These are phyloP conservation scores for Colletotrichum orchidophilum DNA, from an alignment of 2,329 filamentous ascomycete genomes.

Conservation along the genomic window DNA sequence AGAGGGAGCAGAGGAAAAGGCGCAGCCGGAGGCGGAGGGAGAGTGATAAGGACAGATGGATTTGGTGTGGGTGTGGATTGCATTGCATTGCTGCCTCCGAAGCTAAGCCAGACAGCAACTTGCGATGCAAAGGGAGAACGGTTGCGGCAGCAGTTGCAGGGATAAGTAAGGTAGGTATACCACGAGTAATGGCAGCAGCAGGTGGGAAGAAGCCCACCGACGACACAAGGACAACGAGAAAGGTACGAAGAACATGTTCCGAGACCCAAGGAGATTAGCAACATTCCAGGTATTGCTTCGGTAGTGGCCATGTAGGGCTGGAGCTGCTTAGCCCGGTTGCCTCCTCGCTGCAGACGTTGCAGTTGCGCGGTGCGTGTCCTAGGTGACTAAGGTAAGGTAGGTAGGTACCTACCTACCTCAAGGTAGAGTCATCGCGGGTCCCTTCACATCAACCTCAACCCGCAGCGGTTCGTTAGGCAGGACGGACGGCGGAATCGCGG, in stretches of 20 bases:
- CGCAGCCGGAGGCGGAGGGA: conserved; percentile 7
- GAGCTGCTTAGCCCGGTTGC: not conserved
- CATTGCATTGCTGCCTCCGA: conserved; percentile 28
- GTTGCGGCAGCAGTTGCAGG: no score
- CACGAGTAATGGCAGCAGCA: no score
- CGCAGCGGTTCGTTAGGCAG: conserved; percentile 17
- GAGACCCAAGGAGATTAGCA: conserved; percentile 23
- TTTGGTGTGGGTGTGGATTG: conserved; percentile 24
- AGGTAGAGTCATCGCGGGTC: conserved; percentile 17
- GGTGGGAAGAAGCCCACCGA: conserved; percentile 12
- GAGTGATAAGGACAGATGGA: not conserved
- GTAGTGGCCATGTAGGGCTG: conserved; percentile 31
- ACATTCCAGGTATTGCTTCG: conserved; percentile 27
- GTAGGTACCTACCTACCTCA: no score
- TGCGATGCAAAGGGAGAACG: conserved; percentile 22
- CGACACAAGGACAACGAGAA: conserved; percentile 23
- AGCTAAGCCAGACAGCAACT: conserved; percentile 7
- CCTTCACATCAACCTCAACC: not conserved
- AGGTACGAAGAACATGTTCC: conserved; percentile 20
- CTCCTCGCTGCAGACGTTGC: conserved; percentile 13
- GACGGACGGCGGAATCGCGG: conserved; percentile 7
- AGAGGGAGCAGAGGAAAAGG: conserved; percentile 4
- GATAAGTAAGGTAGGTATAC: no score
- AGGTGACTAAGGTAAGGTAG: not conserved
- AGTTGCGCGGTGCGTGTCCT: not conserved